phyloP scores from a whole-genome alignment of 768 basidiomycete genomes.

The Postia placenta region DNA sequence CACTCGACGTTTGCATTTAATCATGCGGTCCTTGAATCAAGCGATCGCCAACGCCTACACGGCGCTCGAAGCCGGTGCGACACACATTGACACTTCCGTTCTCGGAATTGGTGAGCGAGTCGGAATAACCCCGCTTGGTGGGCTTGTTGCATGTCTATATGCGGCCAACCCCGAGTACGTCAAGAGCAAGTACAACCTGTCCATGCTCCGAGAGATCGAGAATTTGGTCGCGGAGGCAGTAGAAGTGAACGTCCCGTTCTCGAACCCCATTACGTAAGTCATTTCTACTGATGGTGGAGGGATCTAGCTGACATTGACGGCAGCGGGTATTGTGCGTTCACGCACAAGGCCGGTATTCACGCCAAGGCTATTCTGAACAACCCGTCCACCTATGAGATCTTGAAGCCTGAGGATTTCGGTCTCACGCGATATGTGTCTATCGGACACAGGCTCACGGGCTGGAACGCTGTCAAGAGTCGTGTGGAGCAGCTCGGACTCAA shows the following conservation, averaged over 20 bases:
- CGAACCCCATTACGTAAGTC: constrained; percentile 85
- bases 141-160: constrained; percentile 93
- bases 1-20: not conserved
- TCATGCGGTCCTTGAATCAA: constrained; percentile 19
- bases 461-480: constrained; percentile 99
- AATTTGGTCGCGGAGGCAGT: constrained; percentile 99
- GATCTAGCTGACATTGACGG: not conserved
- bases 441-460: constrained; percentile 93
- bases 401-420: constrained; percentile 99
- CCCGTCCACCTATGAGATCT: constrained; percentile 97
- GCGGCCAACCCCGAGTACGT: constrained; percentile 98
- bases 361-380: constrained; percentile 99
- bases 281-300: not conserved
- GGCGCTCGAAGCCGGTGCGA: constrained; percentile 97
- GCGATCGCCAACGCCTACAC: constrained; percentile 99
- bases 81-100: constrained; percentile 97
- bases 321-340: constrained; percentile 99
- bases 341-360: constrained; percentile 99
- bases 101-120: constrained; percentile 99
- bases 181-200: constrained; percentile 98
- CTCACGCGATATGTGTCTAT: constrained; percentile 97
- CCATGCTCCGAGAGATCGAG: constrained; percentile 97
- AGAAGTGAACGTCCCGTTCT: constrained; percentile 95
- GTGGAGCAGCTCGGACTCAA: constrained; percentile 93
- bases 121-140: constrained; percentile 97